Percentiles rank a stretch among this genome's conserved stretches.
phyloP scores from a whole-genome alignment of 2,329 filamentous ascomycete genomes.

The Zelopaecilomyces penicillatus region DNA sequence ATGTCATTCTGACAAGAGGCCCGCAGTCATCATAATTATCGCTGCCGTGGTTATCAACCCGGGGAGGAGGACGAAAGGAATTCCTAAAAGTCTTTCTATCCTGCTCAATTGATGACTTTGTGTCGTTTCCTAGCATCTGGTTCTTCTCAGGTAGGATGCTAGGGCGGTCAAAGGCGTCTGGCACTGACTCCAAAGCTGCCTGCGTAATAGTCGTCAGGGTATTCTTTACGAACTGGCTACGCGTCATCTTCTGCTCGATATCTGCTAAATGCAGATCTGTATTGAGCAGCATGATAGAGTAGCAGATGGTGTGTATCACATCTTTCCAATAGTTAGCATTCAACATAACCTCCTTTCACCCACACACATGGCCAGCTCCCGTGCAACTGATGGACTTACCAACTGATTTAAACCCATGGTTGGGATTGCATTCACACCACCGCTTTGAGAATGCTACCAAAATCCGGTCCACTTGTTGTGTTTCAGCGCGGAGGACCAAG shows the following conservation, averaged over 20 bases:
- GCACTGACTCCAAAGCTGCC: conserved; percentile 63
- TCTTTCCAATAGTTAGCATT: conserved; percentile 44
- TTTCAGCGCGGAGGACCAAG: conserved; percentile 79
- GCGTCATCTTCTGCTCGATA: conserved; percentile 94
- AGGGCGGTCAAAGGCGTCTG: conserved; percentile 55
- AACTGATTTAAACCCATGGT: conserved; percentile 82
- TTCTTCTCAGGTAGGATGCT: conserved; percentile 43
- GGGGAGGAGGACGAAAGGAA: conserved; percentile 44
- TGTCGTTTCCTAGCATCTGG: conserved; percentile 23
- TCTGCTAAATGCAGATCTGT: conserved; percentile 93
- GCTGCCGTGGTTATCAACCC: conserved; percentile 33
- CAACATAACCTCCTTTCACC: too few relatives aligned
- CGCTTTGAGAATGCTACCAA: conserved; percentile 79
- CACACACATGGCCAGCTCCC: too few relatives aligned
- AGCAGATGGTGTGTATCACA: conserved; percentile 94
- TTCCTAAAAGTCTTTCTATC: conserved; percentile 33
- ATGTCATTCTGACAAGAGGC: conserved; percentile 68
- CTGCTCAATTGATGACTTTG: conserved; percentile 26
- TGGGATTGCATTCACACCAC: conserved; percentile 90
- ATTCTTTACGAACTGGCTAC: conserved; percentile 90
- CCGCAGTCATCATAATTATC: conserved; percentile 52
- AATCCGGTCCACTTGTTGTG: conserved; percentile 93
- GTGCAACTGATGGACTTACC: conserved; percentile 43
- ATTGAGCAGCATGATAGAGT: conserved; percentile 89
- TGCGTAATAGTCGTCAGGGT: conserved; percentile 84